Conservation (phyloP, 495 filamentous ascomycete species). For the Hypomontagnella monticulosa region DNA sequence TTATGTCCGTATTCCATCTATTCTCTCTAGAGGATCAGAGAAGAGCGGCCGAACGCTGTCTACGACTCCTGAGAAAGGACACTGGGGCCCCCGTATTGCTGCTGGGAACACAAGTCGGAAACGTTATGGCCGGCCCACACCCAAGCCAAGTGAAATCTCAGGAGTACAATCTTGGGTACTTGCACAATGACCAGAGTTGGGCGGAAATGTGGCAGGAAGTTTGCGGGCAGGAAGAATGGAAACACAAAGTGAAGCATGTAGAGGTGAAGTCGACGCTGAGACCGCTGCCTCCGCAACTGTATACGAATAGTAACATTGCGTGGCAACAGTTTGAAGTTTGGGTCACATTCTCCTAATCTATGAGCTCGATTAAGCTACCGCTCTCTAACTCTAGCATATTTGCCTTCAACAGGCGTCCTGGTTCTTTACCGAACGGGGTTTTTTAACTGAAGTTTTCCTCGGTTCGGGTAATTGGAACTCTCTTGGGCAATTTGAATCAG, state of each 20-base stretch:
- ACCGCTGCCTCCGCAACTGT: constrained; percentile 16
- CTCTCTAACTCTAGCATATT: too few species aligned
- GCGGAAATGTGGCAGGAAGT: constrained; percentile 38
- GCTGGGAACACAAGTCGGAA: constrained; percentile 43
- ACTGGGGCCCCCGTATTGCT: constrained; percentile 35
- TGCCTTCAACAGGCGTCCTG: too few species aligned
- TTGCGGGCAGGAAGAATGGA: constrained; percentile 19
- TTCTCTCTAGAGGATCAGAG: constrained; percentile 41
- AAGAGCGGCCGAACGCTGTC: constrained; percentile 29
- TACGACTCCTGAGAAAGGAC: constrained; percentile 43
- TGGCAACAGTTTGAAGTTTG: constrained; percentile 44
- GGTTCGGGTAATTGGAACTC: too few species aligned
- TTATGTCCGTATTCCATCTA: constrained; percentile 40
- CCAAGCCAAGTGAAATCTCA: neutral
- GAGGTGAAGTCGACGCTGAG: constrained; percentile 33
- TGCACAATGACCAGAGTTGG: constrained; percentile 32
- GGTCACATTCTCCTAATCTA: constrained; percentile 29
- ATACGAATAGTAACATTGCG: neutral
- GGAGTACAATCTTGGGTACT: constrained; percentile 16
- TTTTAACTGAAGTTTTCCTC: too few species aligned
- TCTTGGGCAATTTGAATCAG: too few species aligned
- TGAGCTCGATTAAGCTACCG: neutral
- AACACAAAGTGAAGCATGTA: constrained; percentile 20
- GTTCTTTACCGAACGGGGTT: too few species aligned
- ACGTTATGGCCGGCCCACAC: constrained; percentile 2